Evolutionary conservation across 2,329 filamentous ascomycete species (phyloP).

Genomic region (Emydomyces testavorans): DNA sequence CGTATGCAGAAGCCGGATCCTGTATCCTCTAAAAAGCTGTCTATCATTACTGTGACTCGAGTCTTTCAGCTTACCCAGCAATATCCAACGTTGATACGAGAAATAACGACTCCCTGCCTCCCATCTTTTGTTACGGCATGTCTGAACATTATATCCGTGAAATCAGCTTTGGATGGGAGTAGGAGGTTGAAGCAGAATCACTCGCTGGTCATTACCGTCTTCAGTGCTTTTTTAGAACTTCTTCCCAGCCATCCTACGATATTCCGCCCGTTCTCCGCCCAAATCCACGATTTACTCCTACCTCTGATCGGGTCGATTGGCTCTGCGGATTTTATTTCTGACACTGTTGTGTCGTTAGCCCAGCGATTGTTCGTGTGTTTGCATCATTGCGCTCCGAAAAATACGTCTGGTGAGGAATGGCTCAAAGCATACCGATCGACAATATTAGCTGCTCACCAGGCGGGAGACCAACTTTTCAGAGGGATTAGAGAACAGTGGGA

Average conservation of each 20-base stretch:
- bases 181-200: conserved; percentile 32
- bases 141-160: conserved; percentile 51
- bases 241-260: conserved; percentile 73
- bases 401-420: conserved; percentile 68
- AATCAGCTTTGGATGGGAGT: conserved; percentile 26
- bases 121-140: conserved; percentile 62
- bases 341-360: conserved; percentile 46
- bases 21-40: conserved; percentile 60
- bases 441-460: conserved; percentile 55
- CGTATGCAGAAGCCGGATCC: conserved; percentile 60
- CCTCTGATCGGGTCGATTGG: conserved; percentile 54
- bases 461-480: conserved; percentile 66
- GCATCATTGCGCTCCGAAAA: conserved; percentile 71
- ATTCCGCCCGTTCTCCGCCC: conserved; percentile 62
- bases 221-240: conserved; percentile 59
- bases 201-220: conserved; percentile 53
- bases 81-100: conserved; percentile 70
- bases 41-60: conserved; percentile 63
- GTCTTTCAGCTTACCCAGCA: conserved; percentile 75
- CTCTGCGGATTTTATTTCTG: conserved; percentile 39
- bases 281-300: conserved; percentile 52
- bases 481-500: conserved; percentile 74
- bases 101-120: conserved; percentile 75
- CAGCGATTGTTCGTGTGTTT: conserved; percentile 58
- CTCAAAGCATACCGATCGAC: conserved; percentile 50